phyloP scores from a whole-genome alignment of 1,284 basidiomycete genomes.

The Tausonia pullulans region DNA sequence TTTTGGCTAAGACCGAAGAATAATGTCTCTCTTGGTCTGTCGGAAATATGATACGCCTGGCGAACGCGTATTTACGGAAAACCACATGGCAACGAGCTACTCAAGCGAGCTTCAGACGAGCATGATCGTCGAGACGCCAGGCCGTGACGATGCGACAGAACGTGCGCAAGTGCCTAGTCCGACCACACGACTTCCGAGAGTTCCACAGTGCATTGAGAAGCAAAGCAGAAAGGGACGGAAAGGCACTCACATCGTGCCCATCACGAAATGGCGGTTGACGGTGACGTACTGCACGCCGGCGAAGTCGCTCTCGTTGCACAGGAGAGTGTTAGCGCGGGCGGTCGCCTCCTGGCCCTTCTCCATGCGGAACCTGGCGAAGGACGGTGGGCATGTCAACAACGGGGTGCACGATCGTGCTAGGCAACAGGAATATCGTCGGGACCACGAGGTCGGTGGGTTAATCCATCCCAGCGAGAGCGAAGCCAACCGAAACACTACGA shows the following conservation, averaged over 20 bases:
- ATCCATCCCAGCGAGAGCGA: no score
- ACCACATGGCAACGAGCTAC: no score
- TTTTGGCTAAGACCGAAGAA: neutral
- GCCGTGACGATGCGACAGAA: no score
- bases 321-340: slow-evolving; percentile 17
- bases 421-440: neutral
- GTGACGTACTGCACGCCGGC: slow-evolving; percentile 18
- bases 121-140: neutral
- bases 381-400: neutral
- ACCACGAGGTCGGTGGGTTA: no score
- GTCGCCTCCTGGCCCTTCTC: slow-evolving; percentile 15
- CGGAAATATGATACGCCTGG: neutral
- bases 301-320: slow-evolving; percentile 22
- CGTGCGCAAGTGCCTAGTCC: no score
- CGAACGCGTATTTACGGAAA: no score
- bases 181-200: no score
- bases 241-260: slow-evolving; percentile 18
- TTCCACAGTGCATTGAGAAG: neutral
- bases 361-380: slow-evolving; percentile 8
- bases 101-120: neutral
- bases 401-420: slow-evolving; percentile 1
- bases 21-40: no score
- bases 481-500: neutral
- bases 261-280: slow-evolving; percentile 21
- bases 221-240: neutral